Conservation (phyloP, 805 yeast species). For the Babjeviella inositovora region DNA sequence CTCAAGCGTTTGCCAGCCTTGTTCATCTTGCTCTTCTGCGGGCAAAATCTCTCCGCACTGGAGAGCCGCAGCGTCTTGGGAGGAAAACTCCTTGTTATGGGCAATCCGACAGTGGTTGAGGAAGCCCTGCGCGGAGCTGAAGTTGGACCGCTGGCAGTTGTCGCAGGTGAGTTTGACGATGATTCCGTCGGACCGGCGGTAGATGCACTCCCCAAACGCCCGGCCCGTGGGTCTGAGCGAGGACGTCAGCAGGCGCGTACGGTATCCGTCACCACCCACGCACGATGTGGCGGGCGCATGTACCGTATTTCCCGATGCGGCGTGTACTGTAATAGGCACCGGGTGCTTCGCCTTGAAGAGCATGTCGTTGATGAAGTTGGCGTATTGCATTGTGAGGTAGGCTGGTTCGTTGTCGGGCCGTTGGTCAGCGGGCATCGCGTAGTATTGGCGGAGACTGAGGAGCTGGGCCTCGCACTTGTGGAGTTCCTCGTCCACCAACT, state of each 20-base stretch:
- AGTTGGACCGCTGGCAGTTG: conserved; percentile 50
- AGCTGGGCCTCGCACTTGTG: conserved; percentile 43
- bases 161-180: conserved; percentile 55
- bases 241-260: not conserved
- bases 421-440: conserved; percentile 19
- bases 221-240: conserved; percentile 1
- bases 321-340: conserved; percentile 1
- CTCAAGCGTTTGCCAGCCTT: conserved; percentile 23
- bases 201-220: conserved; percentile 24
- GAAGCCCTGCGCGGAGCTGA: conserved; percentile 70
- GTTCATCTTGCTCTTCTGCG: conserved; percentile 38
- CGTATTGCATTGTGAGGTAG: conserved; percentile 24
- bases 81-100: conserved; percentile 52
- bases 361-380: conserved; percentile 14
- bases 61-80: conserved; percentile 63
- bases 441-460: conserved; percentile 28
- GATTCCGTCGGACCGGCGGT: conserved; percentile 55
- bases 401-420: conserved; percentile 24
- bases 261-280: conserved; percentile 1
- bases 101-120: conserved; percentile 64
- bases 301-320: not conserved
- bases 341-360: conserved; percentile 3
- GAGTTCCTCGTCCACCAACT: conserved; percentile 32
- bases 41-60: conserved; percentile 43
- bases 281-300: conserved; percentile 1